Conservation (phyloP, 192 early-diverging fungal species). For the Entomortierella lignicola region DNA sequence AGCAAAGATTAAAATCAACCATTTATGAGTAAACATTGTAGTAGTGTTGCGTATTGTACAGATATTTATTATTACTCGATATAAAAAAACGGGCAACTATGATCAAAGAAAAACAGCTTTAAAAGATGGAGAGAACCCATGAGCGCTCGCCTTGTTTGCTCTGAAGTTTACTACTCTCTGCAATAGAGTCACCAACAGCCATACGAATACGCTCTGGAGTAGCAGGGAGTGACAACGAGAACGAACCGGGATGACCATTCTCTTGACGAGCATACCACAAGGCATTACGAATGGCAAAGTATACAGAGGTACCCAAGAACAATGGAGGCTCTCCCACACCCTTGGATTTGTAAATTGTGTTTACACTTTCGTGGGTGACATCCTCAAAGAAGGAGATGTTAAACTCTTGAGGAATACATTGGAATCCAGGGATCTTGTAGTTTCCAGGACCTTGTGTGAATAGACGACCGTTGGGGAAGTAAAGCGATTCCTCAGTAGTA, state of each 20-base stretch:
- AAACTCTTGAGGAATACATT: conserved; percentile 82
- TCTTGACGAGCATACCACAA: conserved; percentile 74
- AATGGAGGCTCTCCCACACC: conserved; percentile 91
- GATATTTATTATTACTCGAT: no score
- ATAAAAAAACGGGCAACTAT: no score
- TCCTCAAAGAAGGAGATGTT: conserved; percentile 73
- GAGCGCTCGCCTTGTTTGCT: conserved; percentile 53
- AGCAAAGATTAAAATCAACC: no score
- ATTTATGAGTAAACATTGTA: no score
- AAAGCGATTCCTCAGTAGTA: conserved; percentile 85
- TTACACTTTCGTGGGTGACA: conserved; percentile 62
- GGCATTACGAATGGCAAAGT: conserved; percentile 85
- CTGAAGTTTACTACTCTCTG: conserved; percentile 52
- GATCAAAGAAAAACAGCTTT: conserved; percentile 1
- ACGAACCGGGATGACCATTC: conserved; percentile 57
- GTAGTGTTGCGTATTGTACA: no score
- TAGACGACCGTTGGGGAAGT: conserved; percentile 79
- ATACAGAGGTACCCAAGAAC: conserved; percentile 82
- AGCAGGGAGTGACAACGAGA: conserved; percentile 79
- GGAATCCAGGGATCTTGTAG: conserved; percentile 91
- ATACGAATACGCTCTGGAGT: conserved; percentile 81
- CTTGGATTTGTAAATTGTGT: conserved; percentile 84
- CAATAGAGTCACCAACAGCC: conserved; percentile 76
- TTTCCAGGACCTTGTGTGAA: conserved; percentile 86
- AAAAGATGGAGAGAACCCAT: conserved; percentile 54